Conservation (phyloP, 176 grass and related monocot species). For the Cymbopogon citratus region DNA sequence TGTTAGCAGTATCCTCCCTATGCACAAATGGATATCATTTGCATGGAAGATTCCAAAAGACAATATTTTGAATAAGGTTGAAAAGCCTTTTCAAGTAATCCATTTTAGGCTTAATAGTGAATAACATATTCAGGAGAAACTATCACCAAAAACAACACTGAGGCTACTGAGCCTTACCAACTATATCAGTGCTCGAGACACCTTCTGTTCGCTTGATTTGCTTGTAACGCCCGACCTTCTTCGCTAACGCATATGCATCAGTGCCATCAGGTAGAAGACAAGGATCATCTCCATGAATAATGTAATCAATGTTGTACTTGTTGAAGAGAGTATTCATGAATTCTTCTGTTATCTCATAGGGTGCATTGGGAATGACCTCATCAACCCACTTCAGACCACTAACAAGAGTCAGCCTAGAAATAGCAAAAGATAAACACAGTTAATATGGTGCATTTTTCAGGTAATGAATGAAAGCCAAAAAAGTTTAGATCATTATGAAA, state of each 20-base stretch:
- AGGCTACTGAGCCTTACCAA: slow-evolving; percentile 49
- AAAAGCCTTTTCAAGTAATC: slow-evolving; percentile 12
- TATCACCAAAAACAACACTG: neutral
- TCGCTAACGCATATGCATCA: slow-evolving; percentile 78
- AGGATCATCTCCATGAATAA: slow-evolving; percentile 94
- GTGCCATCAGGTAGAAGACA: slow-evolving; percentile 82
- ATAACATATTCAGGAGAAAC: neutral
- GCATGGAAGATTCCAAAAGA: slow-evolving; percentile 4
- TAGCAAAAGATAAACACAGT: slow-evolving; percentile 1
- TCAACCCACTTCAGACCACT: slow-evolving; percentile 93
- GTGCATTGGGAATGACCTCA: slow-evolving; percentile 74
- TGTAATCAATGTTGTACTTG: slow-evolving; percentile 79
- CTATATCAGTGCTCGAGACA: slow-evolving; percentile 86
- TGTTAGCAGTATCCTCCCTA: slow-evolving; percentile 79
- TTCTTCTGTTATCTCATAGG: slow-evolving; percentile 85
- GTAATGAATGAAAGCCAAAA: neutral
- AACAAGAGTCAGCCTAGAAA: slow-evolving; percentile 69
- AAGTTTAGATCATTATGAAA: neutral
- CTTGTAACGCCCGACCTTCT: slow-evolving; percentile 88
- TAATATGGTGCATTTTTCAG: neutral
- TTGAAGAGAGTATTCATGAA: slow-evolving; percentile 92
- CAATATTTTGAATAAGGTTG: neutral
- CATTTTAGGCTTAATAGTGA: neutral
- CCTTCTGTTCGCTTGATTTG: slow-evolving; percentile 94
- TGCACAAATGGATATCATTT: slow-evolving; percentile 21